A percentile compares a stretch with the other conserved stretches of the same genome.
Conservation (phyloP, 106 monocot species). For the Agapanthus africanus region DNA sequence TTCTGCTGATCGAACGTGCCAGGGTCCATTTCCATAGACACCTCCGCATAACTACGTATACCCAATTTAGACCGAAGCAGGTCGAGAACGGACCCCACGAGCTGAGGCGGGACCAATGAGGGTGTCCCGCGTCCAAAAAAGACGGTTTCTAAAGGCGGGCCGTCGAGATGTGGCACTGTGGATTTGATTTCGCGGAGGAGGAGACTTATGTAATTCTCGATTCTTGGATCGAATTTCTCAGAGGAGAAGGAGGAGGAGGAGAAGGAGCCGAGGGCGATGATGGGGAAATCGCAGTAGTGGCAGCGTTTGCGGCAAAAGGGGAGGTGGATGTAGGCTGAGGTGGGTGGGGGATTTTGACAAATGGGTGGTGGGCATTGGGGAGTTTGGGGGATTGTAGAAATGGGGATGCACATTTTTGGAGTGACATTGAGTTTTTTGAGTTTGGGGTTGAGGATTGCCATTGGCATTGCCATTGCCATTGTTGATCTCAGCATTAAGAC, state of each 20-base stretch:
- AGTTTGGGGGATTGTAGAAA: background rate
- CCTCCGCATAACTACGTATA: conserved; percentile 28
- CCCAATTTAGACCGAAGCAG: conserved; percentile 42
- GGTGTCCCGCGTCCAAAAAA: conserved; percentile 96
- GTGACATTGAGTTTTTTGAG: conserved; percentile 4
- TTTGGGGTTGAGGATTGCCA: too few relatives aligned
- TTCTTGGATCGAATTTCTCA: conserved; percentile 47
- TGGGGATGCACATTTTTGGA: background rate
- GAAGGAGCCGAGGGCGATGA: conserved; percentile 79
- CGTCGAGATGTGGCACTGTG: conserved; percentile 14
- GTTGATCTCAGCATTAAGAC: too few relatives aligned
- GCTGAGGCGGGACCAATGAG: conserved; percentile 73
- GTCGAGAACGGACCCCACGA: conserved; percentile 37
- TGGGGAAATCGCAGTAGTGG: conserved; percentile 97
- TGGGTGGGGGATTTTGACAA: conserved; percentile 29
- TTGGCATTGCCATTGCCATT: too few relatives aligned
- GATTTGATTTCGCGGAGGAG: conserved; percentile 62
- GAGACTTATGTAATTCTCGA: conserved; percentile 56
- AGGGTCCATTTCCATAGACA: conserved; percentile 99
- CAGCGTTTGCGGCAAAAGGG: conserved; percentile 97
- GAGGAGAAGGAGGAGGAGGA: background rate
- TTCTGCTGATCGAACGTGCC: conserved; percentile 65
- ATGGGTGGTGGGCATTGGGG: conserved; percentile 30
- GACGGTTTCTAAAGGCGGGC: conserved; percentile 49
- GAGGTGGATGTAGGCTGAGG: conserved; percentile 90